Conservation (phyloP, 331 rosid species). For the Pyrus hybrid region DNA sequence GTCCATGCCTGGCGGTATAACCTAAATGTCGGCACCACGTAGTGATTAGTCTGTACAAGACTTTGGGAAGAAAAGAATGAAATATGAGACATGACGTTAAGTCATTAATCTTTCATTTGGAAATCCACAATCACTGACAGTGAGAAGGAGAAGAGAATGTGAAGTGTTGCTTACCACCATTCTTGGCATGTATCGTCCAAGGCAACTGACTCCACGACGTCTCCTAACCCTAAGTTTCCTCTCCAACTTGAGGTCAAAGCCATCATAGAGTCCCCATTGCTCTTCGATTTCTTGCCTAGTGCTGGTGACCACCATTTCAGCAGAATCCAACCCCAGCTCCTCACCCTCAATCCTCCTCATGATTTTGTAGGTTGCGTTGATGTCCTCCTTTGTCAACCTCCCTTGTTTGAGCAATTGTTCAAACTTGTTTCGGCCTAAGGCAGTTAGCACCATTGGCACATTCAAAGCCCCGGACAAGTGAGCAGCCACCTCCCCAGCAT, state of each 20-base stretch:
- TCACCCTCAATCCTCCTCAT: slow-evolving; percentile 39
- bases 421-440: slow-evolving; percentile 46
- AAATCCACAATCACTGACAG: neutral
- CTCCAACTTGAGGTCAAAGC: slow-evolving; percentile 45
- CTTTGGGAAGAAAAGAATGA: neutral
- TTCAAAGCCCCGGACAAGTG: slow-evolving; percentile 42
- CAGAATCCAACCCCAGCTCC: slow-evolving; percentile 39
- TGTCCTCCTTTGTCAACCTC: slow-evolving; percentile 33
- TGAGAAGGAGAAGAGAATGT: neutral
- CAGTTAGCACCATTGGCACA: slow-evolving; percentile 50
- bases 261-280: slow-evolving; percentile 53
- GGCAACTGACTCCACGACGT: slow-evolving; percentile 46
- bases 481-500: slow-evolving; percentile 45
- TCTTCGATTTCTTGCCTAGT: slow-evolving; percentile 55
- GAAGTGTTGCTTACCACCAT: slow-evolving; percentile 30
- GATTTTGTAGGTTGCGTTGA: slow-evolving; percentile 37
- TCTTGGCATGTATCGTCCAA: slow-evolving; percentile 47
- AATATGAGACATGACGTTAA: neutral
- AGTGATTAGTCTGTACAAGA: neutral
- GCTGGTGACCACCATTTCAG: slow-evolving; percentile 54
- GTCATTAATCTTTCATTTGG: neutral
- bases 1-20: slow-evolving; percentile 53
- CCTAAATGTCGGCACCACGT: slow-evolving; percentile 11
- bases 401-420: slow-evolving; percentile 52
- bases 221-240: slow-evolving; percentile 47